Conservation (phyloP, 306 rosid species). For the Vachellia collinsii region DNA sequence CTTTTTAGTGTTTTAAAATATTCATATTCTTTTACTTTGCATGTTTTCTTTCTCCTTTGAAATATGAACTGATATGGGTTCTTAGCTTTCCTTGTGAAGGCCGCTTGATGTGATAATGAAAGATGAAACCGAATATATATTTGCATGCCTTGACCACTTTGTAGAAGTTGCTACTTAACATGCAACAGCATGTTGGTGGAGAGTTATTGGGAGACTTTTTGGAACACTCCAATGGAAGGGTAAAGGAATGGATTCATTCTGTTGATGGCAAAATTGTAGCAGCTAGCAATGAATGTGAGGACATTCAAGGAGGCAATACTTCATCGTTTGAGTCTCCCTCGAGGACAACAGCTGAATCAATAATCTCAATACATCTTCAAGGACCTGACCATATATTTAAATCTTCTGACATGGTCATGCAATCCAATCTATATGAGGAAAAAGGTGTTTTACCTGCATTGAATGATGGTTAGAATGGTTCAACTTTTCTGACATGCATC, state of each 20-base stretch:
- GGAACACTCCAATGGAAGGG: conserved; percentile 43
- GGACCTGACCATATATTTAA: conserved; percentile 37
- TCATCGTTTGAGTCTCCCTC: conserved; percentile 37
- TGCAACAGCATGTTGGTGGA: conserved; percentile 47
- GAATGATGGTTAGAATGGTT: conserved; percentile 40
- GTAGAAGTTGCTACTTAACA: conserved; percentile 33
- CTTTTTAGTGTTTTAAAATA: too few relatives aligned
- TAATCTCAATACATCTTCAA: conserved; percentile 31
- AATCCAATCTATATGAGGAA: conserved; percentile 48
- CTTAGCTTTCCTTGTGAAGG: too few relatives aligned
- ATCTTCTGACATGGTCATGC: conserved; percentile 36
- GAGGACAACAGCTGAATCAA: conserved; percentile 30
- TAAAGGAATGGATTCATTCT: conserved; percentile 33
- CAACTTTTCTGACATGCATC: conserved; percentile 42
- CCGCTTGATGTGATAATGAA: neutral
- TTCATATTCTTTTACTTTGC: too few relatives aligned
- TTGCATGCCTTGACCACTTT: conserved; percentile 32
- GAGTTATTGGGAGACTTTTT: conserved; percentile 32
- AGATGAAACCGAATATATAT: conserved; percentile 6
- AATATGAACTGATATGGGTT: too few relatives aligned
- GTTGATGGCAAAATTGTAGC: conserved; percentile 31
- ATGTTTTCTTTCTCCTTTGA: too few relatives aligned
- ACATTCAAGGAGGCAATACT: conserved; percentile 40
- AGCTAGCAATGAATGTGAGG: conserved; percentile 36
- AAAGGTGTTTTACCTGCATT: conserved; percentile 39